Conservation (phyloP, 352 stramenopile genomes). For the Pythium vanterpoolii region DNA sequence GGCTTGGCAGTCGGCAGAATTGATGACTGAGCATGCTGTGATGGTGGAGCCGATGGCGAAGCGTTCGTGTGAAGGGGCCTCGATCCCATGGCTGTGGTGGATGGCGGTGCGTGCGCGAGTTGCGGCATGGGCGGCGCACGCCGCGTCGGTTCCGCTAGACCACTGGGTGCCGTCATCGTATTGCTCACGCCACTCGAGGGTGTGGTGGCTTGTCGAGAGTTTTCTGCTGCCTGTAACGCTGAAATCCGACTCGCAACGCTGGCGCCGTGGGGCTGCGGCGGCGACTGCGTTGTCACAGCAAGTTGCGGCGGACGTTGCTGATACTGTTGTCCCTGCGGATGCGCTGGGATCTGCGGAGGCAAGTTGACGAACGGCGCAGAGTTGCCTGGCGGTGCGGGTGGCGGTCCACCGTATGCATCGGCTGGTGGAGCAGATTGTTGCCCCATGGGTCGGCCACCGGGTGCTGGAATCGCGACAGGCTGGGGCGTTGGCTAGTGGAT, state of each 20-base stretch:
- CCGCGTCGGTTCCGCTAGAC: slow-evolving; percentile 17
- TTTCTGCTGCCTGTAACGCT: slow-evolving; percentile 30
- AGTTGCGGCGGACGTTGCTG: slow-evolving; percentile 9
- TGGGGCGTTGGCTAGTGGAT: slow-evolving; percentile 3
- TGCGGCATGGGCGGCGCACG: slow-evolving; percentile 9
- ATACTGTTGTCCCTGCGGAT: slow-evolving; percentile 17
- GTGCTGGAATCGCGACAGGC: slow-evolving; percentile 14
- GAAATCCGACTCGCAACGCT: slow-evolving; percentile 28
- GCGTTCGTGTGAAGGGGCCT: background rate
- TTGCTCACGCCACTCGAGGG: slow-evolving; percentile 9
- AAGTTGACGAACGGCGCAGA: slow-evolving; percentile 13
- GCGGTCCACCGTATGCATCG: background rate
- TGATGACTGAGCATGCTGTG: background rate
- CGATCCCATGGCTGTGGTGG: background rate
- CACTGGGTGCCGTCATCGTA: background rate
- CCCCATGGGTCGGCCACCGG: background rate
- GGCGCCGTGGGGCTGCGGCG: slow-evolving; percentile 23
- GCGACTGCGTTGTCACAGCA: slow-evolving; percentile 22
- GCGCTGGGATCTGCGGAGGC: slow-evolving; percentile 2
- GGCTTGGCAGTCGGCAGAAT: background rate
- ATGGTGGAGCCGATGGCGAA: background rate
- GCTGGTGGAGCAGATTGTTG: background rate
- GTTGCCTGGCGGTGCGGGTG: background rate
- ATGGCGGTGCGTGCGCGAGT: slow-evolving; percentile 9
- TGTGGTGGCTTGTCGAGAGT: slow-evolving; percentile 19